Percentiles rank a stretch among this genome's conserved stretches.
Evolutionary conservation across 352 stramenopile species (phyloP).

Genomic region (Pseudoperonospora humuli): DNA sequence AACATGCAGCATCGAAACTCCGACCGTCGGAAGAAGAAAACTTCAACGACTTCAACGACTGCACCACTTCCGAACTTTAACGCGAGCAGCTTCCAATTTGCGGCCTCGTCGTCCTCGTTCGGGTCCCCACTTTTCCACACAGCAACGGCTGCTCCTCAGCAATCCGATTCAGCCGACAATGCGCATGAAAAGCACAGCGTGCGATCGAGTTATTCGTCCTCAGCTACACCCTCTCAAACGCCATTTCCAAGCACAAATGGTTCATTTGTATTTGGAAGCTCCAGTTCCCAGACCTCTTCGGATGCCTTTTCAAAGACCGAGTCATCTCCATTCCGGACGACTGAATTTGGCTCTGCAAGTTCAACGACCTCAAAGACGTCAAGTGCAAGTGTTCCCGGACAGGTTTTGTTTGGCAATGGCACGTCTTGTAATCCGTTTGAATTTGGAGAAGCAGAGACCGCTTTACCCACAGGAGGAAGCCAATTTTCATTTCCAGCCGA

Average conservation of each 20-base stretch:
- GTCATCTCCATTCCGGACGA: not conserved
- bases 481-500: constrained; percentile 1
- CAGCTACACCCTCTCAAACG: too few relatives aligned
- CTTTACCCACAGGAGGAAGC: not conserved
- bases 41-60: constrained; percentile 2
- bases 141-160: constrained; percentile 1
- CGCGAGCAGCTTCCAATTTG: not conserved
- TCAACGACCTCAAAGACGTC: not conserved
- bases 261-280: constrained; percentile 11
- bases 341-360: constrained; percentile 4
- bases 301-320: not conserved
- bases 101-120: not conserved
- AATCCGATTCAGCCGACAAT: not conserved
- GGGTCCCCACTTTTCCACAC: constrained; percentile 4
- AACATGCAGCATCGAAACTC: constrained; percentile 4
- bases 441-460: constrained; percentile 12
- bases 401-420: constrained; percentile 22
- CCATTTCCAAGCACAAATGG: not conserved
- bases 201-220: not conserved
- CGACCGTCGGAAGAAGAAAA: constrained; percentile 16
- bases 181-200: not conserved
- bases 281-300: not conserved
- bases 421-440: constrained; percentile 7
- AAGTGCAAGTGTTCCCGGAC: not conserved
- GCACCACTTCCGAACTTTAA: not conserved